Percentiles rank a stretch among this genome's conserved stretches.
Conservation (phyloP, 768 basidiomycete species). For the Kwoniella mangroviensis region DNA sequence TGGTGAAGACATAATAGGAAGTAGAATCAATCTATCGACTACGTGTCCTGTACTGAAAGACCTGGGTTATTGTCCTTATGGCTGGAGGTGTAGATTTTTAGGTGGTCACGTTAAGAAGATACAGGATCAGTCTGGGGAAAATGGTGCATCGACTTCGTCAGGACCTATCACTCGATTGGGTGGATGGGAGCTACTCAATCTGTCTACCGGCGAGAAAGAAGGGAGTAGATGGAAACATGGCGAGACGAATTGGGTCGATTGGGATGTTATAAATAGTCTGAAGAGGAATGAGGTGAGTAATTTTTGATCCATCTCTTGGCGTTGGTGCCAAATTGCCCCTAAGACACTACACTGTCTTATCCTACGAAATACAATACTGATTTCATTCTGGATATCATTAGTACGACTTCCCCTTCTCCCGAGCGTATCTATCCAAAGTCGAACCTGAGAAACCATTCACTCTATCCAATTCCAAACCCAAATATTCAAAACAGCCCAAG, state of each 20-base stretch:
- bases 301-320: not conserved
- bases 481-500: slow-evolving; percentile 10
- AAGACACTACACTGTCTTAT: too few species aligned
- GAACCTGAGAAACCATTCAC: slow-evolving; percentile 47
- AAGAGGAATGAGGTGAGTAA: slow-evolving; percentile 69
- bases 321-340: too few species aligned
- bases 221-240: slow-evolving; percentile 56
- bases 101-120: slow-evolving; percentile 73
- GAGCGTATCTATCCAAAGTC: slow-evolving; percentile 37
- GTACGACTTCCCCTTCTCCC: slow-evolving; percentile 44
- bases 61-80: slow-evolving; percentile 77
- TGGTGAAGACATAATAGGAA: slow-evolving; percentile 38
- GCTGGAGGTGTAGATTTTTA: slow-evolving; percentile 89
- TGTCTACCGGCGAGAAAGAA: slow-evolving; percentile 61
- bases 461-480: slow-evolving; percentile 15
- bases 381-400: not conserved
- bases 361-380: too few species aligned
- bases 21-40: slow-evolving; percentile 38
- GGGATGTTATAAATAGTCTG: slow-evolving; percentile 67
- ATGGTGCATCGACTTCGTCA: not conserved
- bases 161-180: slow-evolving; percentile 22
- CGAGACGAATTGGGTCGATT: slow-evolving; percentile 74
- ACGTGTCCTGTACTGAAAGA: slow-evolving; percentile 73
- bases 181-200: slow-evolving; percentile 39
- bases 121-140: not conserved